phyloP scores from a whole-genome alignment of 2,329 filamentous ascomycete species.

The Pseudopyrenochaeta lycopersici region DNA sequence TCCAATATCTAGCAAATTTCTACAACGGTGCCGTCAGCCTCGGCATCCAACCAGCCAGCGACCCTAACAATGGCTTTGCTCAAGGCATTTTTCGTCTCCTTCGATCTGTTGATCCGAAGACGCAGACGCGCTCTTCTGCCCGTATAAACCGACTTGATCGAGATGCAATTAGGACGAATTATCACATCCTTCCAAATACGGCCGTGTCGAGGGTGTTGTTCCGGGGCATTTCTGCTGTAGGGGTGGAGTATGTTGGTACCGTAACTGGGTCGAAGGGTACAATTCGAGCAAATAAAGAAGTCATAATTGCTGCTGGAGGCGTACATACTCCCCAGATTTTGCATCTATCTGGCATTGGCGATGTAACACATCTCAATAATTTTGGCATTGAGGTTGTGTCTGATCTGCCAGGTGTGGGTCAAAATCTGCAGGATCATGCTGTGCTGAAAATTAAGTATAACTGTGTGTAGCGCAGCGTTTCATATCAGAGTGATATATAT shows the following conservation, averaged over 20 bases:
- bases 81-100: constrained; percentile 44
- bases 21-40: constrained; percentile 23
- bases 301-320: constrained; percentile 67
- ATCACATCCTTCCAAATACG: constrained; percentile 34
- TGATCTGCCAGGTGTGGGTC: constrained; percentile 37
- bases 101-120: constrained; percentile 35
- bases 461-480: constrained; percentile 12
- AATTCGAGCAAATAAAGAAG: constrained; percentile 52
- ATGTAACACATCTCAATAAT: constrained; percentile 7
- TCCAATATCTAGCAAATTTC: constrained; percentile 19
- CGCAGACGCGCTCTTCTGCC: constrained; percentile 40
- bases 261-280: constrained; percentile 3
- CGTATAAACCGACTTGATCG: constrained; percentile 43
- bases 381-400: constrained; percentile 22
- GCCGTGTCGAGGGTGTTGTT: constrained; percentile 29
- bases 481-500: background rate
- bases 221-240: constrained; percentile 18
- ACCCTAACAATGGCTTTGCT: constrained; percentile 32
- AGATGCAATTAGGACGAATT: constrained; percentile 37
- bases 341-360: constrained; percentile 69
- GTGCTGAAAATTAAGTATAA: constrained; percentile 29
- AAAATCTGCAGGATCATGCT: constrained; percentile 39
- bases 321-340: constrained; percentile 69
- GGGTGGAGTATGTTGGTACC: constrained; percentile 25
- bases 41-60: constrained; percentile 21